Evolutionary conservation across 73 alveolate genomes (phyloP).

Genomic region (Paraurostyla sp.): DNA sequence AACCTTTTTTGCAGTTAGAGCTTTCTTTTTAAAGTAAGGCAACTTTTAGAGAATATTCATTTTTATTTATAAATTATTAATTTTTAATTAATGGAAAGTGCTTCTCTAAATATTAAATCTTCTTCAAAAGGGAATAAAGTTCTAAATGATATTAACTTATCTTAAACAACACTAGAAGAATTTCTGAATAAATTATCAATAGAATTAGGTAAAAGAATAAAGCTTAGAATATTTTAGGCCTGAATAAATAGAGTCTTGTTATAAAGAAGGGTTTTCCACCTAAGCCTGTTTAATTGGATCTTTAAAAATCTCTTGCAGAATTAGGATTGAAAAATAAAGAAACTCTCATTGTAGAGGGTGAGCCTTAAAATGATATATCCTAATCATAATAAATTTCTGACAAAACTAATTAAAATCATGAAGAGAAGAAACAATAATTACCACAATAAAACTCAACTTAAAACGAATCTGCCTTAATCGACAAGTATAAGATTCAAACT

Average conservation of each 20-base stretch:
- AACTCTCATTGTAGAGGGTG: slow-evolving; percentile 29
- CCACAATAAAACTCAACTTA: too few relatives aligned
- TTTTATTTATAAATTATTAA: too few relatives aligned
- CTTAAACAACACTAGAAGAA: background rate
- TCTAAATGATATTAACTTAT: background rate
- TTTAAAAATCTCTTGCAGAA: background rate
- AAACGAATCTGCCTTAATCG: background rate
- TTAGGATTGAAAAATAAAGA: slow-evolving; percentile 64
- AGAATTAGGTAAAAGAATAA: background rate
- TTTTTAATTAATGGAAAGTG: background rate
- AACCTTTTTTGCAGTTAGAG: background rate
- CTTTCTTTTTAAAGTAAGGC: too few relatives aligned
- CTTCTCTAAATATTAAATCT: background rate
- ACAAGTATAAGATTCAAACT: slow-evolving; percentile 2
- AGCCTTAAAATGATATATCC: background rate
- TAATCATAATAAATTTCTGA: background rate
- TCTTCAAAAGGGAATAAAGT: slow-evolving; percentile 24
- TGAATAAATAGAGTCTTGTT: background rate
- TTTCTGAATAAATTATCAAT: background rate
- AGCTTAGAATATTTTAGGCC: background rate
- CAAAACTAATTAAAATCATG: background rate
- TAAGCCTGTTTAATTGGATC: background rate
- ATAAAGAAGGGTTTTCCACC: slow-evolving; percentile 74
- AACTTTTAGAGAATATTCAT: too few relatives aligned
- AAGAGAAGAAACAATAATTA: background rate